Base-by-base conservation (phyloP, 371 early-diverging fungal species). In the Syncephalastrum monosporum region DNA sequence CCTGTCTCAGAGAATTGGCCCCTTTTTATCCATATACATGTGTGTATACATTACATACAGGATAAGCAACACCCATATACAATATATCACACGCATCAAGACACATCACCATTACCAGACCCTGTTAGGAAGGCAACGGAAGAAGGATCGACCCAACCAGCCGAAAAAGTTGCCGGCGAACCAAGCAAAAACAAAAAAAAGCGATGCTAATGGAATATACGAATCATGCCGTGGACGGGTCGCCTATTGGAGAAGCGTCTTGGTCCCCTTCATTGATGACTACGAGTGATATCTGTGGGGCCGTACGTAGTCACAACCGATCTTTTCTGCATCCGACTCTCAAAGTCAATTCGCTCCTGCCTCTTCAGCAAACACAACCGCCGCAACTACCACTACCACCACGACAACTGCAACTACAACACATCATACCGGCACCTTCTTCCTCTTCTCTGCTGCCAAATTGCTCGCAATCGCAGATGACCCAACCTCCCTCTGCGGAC, bases 151-250 rank as follows among this genome's bases (percentile, higher is more conserved):
- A 38, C 15, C 12, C 10, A 33, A 8, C 24, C 23, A 48, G 48
- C 25, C 48, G 48, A 48, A 48, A 48, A 24, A 48, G 21, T 23
- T n/a, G 24, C 48, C 48, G 25, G 25, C 17, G 48, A 48, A 23
- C 21, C 48, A 33, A 33, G 8, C 38, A 12, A 12, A 21, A 21
- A 21, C 38, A 12, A 12, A 21, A 21, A 21, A 33, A 33, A 33
- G 2, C 38, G 12, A 33, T 33, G 12, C 5, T 10, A 33, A 56
- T 56, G 56, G 56, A 56, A 38, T 56, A 56, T 56, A 47, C 24
- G n/a, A n/a, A 56, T 56, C 48, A 56, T 56, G 56, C 56, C 56
- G 56, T 48, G 24, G 56, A 41, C 47, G 38, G 41, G 48, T 29
- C 56, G 15, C 49, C 56, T 33, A 10, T 12, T 12, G 38, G 38